Evolutionary conservation across 192 early-diverging fungal genomes (phyloP), one percentile per base, ranked within the genome.

Genomic region (Coemansia sp.): DNA sequence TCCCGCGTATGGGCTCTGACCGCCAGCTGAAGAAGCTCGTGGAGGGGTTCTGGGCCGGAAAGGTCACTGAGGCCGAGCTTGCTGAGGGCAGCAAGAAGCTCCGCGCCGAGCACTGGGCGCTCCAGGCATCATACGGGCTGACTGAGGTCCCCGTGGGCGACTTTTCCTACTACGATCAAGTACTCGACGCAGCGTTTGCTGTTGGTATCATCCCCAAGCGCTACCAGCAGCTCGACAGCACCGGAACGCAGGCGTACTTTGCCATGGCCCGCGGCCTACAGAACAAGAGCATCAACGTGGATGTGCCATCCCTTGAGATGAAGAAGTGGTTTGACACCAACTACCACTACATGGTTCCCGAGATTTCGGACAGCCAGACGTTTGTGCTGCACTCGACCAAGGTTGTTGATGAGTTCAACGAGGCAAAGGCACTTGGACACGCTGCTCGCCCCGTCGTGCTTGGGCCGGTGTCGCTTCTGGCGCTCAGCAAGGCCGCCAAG

Each of bases 311-410:
- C 58, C 89, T 94, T 74, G 95, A 97, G 83, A 99, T 99, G 96
- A 95, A 95, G 87, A 99, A 99, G 85, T 99, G 93, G 94, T 99
- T 97, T 76, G 95, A 97, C 81, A 96, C 96, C 68, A 99, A 99
- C 91, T 99, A 92, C 84, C 87, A 93, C 67, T 93, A 85, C 75
- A 94, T 95, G 62, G 95, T 96, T 31, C 94, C 95, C 28, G 92
- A 94, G 81, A 89, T 98, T 60, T 84, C 87, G 51, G 82, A 87
- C 61, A 71, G 84, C 74, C 91, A 93, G 64, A 70, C 82, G 40
- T 96, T 98, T 77, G 74, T 72, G 18, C 84, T 97, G 60, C 71
- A 79, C 57, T 64, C 75, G 40, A 79, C 81, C 60, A 92, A 93
- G 84, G 85, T 91, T 39, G 69, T 97, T 48, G 86, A 88, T 37